These are phyloP conservation scores for Fulvia fulva DNA, from an alignment of 2,329 filamentous ascomycete genomes.

Conservation along the genomic window DNA sequence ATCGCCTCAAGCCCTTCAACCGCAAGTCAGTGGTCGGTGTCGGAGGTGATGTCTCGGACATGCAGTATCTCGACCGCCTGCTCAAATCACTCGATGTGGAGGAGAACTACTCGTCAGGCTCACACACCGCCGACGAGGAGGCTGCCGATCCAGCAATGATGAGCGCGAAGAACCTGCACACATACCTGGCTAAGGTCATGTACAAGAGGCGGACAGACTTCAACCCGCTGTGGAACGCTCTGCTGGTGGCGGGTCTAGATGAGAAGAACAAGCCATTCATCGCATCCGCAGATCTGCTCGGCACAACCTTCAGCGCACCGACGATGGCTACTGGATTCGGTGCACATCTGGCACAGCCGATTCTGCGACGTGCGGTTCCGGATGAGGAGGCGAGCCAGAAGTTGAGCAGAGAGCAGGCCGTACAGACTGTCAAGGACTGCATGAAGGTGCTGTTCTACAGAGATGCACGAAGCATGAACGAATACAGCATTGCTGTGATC, in stretches of 20 bases:
- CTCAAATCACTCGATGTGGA: constrained; percentile 80
- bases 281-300: constrained; percentile 84
- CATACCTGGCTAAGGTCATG: constrained; percentile 91
- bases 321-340: constrained; percentile 92
- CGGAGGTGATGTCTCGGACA: constrained; percentile 95
- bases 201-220: constrained; percentile 94
- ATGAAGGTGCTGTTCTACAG: constrained; percentile 99
- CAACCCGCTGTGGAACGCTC: constrained; percentile 95
- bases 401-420: constrained; percentile 72
- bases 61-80: constrained; percentile 96
- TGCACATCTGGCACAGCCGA: constrained; percentile 85
- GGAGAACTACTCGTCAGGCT: constrained; percentile 70
- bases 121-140: constrained; percentile 70
- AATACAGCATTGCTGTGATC: constrained; percentile 86
- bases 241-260: constrained; percentile 86
- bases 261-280: constrained; percentile 79
- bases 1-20: constrained; percentile 88
- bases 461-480: constrained; percentile 86
- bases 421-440: constrained; percentile 80
- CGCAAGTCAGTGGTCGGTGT: constrained; percentile 82
- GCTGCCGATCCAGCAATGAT: constrained; percentile 48
- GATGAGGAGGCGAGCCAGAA: constrained; percentile 73
- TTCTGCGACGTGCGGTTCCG: constrained; percentile 77
- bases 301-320: constrained; percentile 84
- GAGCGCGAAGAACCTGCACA: constrained; percentile 91